Base-by-base conservation (phyloP, 345 rosid species). In the Melastoma malabathricum region DNA sequence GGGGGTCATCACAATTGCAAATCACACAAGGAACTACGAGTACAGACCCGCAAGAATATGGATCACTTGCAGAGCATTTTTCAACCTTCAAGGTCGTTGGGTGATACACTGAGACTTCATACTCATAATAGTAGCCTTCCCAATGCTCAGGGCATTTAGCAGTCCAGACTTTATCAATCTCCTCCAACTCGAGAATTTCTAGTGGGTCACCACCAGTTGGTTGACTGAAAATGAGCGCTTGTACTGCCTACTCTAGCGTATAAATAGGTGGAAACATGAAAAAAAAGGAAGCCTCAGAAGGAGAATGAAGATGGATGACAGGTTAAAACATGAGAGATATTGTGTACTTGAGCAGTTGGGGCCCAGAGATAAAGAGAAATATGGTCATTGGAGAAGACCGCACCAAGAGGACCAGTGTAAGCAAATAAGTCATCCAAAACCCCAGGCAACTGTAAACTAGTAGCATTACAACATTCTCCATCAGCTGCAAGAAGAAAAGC, bases 391-490 rank as follows among this genome's bases (percentile, higher is more conserved):
- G 75, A 73, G 68, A 70, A 86, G 61, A 72, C 58, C 48, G 82
- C 92, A 64, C 98, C 96, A 18, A 90, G 78, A n/a, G 86, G 92
- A 59, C 98, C 98, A 55, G 78, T 75, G 62, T 82, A 86, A 50
- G 87, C 70, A 68, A 82, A 90, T 59, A 86, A 65, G 50, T 82
- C 95, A 65, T 86, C 96, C 58, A 90, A 62, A 54, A 86, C 68
- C 16, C 96, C 93, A 64, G 87, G 89, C 50, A 84, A 72, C 65
- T 90, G 96, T 75, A 90, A 71, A 47, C 96, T 80, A 74, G 93
- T 78, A 51, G 81, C 92, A 56, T 65, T 20, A 15, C 53, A 62
- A 56, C 76, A 65, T 58, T 66, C 76, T 59, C 86, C 79, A 62
- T 66, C 71, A 62, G 73, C 98, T 90, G 76, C 27, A 25, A 27